Conservation (phyloP, 805 yeast genomes). For the Pichia californica region DNA sequence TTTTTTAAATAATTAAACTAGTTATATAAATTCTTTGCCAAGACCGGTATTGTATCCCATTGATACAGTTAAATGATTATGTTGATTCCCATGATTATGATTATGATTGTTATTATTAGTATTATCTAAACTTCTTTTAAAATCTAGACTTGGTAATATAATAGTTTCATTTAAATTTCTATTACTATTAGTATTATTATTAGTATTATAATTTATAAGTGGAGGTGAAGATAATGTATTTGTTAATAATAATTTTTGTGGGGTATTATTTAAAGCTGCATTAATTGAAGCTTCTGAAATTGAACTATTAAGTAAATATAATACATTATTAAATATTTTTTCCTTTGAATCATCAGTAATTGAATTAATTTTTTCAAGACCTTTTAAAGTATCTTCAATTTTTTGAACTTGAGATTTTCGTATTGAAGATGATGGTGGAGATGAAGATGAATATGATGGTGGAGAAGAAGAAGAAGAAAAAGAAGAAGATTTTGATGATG, state of each 20-base stretch:
- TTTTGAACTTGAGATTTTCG: not conserved
- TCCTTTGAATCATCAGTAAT: constrained; percentile 4
- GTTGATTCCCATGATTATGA: too few species aligned
- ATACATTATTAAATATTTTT: constrained; percentile 4
- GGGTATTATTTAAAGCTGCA: not conserved
- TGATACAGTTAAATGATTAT: not conserved
- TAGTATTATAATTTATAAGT: too few species aligned
- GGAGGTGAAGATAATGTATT: not conserved
- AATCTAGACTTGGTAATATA: not conserved
- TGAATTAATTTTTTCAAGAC: not conserved
- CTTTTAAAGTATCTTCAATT: constrained; percentile 6
- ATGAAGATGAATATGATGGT: too few species aligned
- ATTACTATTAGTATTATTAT: too few species aligned
- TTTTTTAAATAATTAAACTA: too few species aligned
- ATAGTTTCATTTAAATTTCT: not conserved
- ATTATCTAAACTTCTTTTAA: not conserved
- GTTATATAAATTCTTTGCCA: not conserved
- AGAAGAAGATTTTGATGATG: too few species aligned
- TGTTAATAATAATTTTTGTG: too few species aligned
- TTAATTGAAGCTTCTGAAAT: not conserved
- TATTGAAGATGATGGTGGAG: too few species aligned
- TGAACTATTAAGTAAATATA: constrained; percentile 1
- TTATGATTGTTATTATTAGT: not conserved
- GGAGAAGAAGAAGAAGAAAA: too few species aligned
- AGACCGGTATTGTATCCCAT: not conserved